phyloP scores from a whole-genome alignment of 306 rosid genomes.

The Chamaecrista fasciculata region DNA sequence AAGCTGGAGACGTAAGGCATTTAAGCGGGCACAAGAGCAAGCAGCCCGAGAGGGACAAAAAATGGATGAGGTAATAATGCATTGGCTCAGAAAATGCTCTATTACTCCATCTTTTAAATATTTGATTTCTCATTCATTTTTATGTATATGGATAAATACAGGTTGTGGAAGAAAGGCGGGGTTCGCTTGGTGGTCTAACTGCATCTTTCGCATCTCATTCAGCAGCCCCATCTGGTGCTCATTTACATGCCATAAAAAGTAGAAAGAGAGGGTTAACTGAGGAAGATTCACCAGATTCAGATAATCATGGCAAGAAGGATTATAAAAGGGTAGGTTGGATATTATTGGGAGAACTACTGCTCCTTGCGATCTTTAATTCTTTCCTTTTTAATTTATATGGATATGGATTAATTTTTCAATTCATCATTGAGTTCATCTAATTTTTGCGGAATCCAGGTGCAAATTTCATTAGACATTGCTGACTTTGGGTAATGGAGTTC shows the following conservation, averaged over 20 bases:
- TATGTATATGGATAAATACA: constrained; percentile 33
- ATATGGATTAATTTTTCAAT: constrained; percentile 22
- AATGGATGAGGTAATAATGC: constrained; percentile 53
- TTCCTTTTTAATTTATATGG: background rate
- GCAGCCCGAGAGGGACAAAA: constrained; percentile 75
- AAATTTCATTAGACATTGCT: constrained; percentile 7
- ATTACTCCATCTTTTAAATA: background rate
- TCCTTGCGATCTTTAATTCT: background rate
- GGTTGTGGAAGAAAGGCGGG: constrained; percentile 89
- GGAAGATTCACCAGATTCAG: constrained; percentile 42
- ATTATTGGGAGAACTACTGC: constrained; percentile 10
- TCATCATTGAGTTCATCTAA: constrained; percentile 6
- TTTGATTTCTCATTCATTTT: background rate
- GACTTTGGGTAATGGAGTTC: constrained; percentile 23
- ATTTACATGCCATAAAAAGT: constrained; percentile 69
- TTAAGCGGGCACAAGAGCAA: constrained; percentile 93
- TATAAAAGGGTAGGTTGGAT: constrained; percentile 59
- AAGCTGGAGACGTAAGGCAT: constrained; percentile 95
- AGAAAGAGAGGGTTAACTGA: constrained; percentile 60
- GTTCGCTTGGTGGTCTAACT: constrained; percentile 74
- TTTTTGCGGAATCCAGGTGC: constrained; percentile 10
- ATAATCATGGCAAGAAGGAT: constrained; percentile 38
- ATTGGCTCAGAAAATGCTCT: constrained; percentile 25
- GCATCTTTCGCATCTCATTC: constrained; percentile 60
- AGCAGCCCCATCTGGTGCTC: constrained; percentile 91